Conservation (phyloP, 2,329 filamentous ascomycete genomes). For the Colletotrichum sansevieriae region DNA sequence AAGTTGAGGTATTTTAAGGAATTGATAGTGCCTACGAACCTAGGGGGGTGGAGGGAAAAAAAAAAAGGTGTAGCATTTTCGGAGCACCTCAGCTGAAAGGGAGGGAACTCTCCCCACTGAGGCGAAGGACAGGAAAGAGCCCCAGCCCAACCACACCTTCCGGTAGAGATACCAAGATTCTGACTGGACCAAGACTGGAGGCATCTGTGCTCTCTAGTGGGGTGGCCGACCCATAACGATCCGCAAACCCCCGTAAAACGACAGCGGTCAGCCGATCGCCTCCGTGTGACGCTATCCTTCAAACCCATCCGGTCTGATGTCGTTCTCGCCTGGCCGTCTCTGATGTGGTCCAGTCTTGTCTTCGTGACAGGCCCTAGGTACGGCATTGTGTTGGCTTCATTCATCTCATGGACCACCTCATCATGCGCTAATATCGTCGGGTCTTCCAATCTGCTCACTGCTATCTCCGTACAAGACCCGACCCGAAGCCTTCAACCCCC, state of each 20-base stretch:
- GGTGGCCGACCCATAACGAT: not conserved
- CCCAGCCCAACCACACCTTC: not conserved
- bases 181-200: not conserved
- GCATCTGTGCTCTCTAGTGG: not conserved
- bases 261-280: conserved; percentile 23
- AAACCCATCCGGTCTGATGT: conserved; percentile 16
- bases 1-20: too few relatives aligned
- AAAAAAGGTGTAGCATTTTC: not conserved
- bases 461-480: not conserved
- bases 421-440: too few relatives aligned
- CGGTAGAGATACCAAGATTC: not conserved
- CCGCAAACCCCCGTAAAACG: conserved; percentile 3
- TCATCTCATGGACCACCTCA: not conserved
- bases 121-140: conserved; percentile 3
- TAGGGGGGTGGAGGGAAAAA: too few relatives aligned
- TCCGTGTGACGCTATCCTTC: conserved; percentile 15
- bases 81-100: not conserved
- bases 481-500: too few relatives aligned
- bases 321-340: not conserved
- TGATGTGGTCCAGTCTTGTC: conserved; percentile 1
- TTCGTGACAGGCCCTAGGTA: not conserved
- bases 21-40: too few relatives aligned
- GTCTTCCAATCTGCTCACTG: too few relatives aligned
- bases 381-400: too few relatives aligned
- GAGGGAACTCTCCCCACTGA: not conserved